A percentile compares a stretch with the other conserved stretches of the same genome.
These are phyloP conservation scores for Lichtheimia ornata DNA, from an alignment of 371 early-diverging fungal genomes.

Conservation along the genomic window DNA sequence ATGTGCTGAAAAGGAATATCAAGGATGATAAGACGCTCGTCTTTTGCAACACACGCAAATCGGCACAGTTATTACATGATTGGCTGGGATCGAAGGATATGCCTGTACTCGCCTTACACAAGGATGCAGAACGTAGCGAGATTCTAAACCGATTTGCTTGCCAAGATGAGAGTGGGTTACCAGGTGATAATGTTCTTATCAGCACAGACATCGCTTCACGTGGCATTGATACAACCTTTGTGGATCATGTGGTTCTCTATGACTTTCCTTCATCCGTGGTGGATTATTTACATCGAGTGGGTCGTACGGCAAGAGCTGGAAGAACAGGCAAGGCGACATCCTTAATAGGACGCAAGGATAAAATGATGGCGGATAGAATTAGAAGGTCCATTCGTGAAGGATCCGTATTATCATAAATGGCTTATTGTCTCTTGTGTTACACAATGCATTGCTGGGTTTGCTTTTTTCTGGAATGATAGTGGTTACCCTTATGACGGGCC, in stretches of 20 bases:
- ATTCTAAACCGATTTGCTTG: slow-evolving; percentile 42
- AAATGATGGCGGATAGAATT: slow-evolving; percentile 79
- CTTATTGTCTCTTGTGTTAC: not conserved
- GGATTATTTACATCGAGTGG: slow-evolving; percentile 96
- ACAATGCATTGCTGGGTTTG: not conserved
- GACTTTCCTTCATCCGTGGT: slow-evolving; percentile 93
- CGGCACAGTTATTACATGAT: slow-evolving; percentile 62
- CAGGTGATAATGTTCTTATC: slow-evolving; percentile 61
- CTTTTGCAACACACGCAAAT: slow-evolving; percentile 84
- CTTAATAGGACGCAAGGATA: slow-evolving; percentile 77
- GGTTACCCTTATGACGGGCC: no score
- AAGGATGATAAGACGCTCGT: slow-evolving; percentile 67
- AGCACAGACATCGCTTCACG: slow-evolving; percentile 96
- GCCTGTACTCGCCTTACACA: slow-evolving; percentile 58
- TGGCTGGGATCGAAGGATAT: slow-evolving; percentile 64
- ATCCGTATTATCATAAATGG: slow-evolving; percentile 51
- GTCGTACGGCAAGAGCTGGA: slow-evolving; percentile 93
- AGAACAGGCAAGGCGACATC: slow-evolving; percentile 84
- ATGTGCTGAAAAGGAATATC: slow-evolving; percentile 71
- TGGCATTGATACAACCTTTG: slow-evolving; percentile 90
- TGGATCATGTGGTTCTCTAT: slow-evolving; percentile 91
- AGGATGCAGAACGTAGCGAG: slow-evolving; percentile 54
- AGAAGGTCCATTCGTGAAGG: slow-evolving; percentile 67
- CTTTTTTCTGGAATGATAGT: no score
- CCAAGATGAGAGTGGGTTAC: slow-evolving; percentile 1